phyloP scores from a whole-genome alignment of 2,329 filamentous ascomycete genomes.

The Metarhizium anisopliae region DNA sequence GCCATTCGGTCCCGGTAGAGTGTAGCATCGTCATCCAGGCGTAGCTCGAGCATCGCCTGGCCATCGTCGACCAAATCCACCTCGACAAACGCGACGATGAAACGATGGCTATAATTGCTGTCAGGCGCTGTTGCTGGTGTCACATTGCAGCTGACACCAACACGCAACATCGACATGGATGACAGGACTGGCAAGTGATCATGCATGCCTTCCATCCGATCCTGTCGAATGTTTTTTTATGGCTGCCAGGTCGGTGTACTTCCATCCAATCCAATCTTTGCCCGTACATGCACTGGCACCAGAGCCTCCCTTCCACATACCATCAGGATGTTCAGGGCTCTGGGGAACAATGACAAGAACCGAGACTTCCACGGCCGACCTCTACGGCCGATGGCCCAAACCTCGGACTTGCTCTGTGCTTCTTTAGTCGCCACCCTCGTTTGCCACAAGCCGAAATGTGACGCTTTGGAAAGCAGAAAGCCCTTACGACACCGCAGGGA shows the following conservation, averaged over 20 bases:
- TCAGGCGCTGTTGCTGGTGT: not conserved
- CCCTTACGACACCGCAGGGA: not conserved
- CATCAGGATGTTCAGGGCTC: not conserved
- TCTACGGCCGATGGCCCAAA: not conserved
- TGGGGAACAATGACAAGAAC: not conserved
- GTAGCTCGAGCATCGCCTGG: not conserved
- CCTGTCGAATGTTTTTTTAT: not conserved
- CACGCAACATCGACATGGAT: not conserved
- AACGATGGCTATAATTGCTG: not conserved
- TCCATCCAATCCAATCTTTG: not conserved
- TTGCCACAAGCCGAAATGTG: not conserved
- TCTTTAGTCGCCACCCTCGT: not conserved
- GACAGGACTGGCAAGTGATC: not conserved
- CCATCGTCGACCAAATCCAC: not conserved
- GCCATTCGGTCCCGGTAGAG: not conserved
- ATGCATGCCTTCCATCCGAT: not conserved
- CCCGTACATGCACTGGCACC: not conserved
- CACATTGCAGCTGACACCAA: not conserved
- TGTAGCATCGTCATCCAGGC: not conserved
- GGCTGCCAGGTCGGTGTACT: not conserved
- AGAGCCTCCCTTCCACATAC: not conserved
- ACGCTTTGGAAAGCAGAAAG: not conserved
- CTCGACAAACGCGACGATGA: not conserved
- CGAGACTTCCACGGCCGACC: not conserved
- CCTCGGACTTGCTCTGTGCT: not conserved